Evolutionary conservation across 1,139 yeast genomes (phyloP).

Genomic region (Entelexis paramagnoliae): DNA sequence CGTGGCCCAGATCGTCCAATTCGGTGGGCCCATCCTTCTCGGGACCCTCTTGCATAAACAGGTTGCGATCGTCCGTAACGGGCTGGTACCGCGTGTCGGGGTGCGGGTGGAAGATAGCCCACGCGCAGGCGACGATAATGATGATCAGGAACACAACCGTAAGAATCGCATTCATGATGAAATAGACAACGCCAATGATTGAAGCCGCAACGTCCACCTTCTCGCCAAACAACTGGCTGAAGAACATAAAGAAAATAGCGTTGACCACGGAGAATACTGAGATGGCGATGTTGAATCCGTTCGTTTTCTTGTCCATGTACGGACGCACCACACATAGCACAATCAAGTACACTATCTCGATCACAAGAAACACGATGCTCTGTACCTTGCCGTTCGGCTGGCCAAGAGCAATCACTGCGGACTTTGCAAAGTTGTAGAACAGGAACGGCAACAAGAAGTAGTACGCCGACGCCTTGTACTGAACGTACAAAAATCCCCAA

Average conservation of each 20-base stretch:
- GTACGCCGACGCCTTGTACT: slow-evolving; percentile 77
- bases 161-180: slow-evolving; percentile 78
- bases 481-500: slow-evolving; percentile 88
- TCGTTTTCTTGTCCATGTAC: slow-evolving; percentile 88
- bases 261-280: slow-evolving; percentile 70
- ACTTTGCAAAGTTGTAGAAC: slow-evolving; percentile 57
- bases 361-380: slow-evolving; percentile 61
- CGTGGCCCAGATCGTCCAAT: slow-evolving; percentile 77
- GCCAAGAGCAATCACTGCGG: slow-evolving; percentile 76
- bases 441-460: slow-evolving; percentile 66
- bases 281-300: slow-evolving; percentile 79
- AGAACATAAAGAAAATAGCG: slow-evolving; percentile 77
- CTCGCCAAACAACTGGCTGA: slow-evolving; percentile 72
- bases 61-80: slow-evolving; percentile 91
- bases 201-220: slow-evolving; percentile 74
- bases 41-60: slow-evolving; percentile 52
- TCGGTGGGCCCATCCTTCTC: slow-evolving; percentile 53
- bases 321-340: slow-evolving; percentile 66
- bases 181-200: slow-evolving; percentile 86
- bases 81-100: slow-evolving; percentile 96
- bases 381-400: slow-evolving; percentile 74
- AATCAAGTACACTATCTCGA: slow-evolving; percentile 62
- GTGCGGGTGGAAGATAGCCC: slow-evolving; percentile 76
- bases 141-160: slow-evolving; percentile 72
- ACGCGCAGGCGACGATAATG: slow-evolving; percentile 75